These are phyloP conservation scores for Termitomyces sp. DNA, from an alignment of 768 basidiomycete genomes.

Conservation along the genomic window DNA sequence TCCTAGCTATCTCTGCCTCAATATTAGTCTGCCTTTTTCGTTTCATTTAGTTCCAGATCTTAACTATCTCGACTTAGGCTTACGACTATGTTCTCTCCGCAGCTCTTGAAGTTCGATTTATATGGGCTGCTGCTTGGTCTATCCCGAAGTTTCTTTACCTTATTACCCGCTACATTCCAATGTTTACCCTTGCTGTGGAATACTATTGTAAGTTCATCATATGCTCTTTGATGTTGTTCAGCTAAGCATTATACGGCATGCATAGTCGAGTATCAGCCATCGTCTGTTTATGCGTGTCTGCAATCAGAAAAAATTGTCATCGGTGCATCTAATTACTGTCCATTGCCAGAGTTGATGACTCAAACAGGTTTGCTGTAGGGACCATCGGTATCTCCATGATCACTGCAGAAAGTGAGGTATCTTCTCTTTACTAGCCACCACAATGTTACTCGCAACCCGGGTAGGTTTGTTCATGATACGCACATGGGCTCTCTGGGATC, in stretches of 20 bases:
- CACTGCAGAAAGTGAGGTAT: background rate
- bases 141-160: slow-evolving; percentile 11
- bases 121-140: slow-evolving; percentile 11
- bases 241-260: background rate
- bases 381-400: background rate
- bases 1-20: background rate
- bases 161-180: slow-evolving; percentile 8
- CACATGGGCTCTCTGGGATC: background rate
- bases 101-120: background rate
- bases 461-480: background rate
- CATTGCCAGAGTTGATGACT: background rate
- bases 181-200: background rate
- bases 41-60: background rate
- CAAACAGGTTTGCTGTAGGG: background rate
- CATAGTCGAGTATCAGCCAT: background rate
- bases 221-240: no score
- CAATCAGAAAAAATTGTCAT: background rate
- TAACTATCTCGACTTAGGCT: slow-evolving; percentile 4
- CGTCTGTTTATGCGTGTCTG: background rate
- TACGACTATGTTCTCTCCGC: slow-evolving; percentile 17
- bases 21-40: background rate
- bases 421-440: background rate
- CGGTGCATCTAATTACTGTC: background rate
- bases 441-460: background rate
- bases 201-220: background rate